Evolutionary conservation across 495 filamentous ascomycete genomes (phyloP).

Genomic region (Penicillium alfredii): DNA sequence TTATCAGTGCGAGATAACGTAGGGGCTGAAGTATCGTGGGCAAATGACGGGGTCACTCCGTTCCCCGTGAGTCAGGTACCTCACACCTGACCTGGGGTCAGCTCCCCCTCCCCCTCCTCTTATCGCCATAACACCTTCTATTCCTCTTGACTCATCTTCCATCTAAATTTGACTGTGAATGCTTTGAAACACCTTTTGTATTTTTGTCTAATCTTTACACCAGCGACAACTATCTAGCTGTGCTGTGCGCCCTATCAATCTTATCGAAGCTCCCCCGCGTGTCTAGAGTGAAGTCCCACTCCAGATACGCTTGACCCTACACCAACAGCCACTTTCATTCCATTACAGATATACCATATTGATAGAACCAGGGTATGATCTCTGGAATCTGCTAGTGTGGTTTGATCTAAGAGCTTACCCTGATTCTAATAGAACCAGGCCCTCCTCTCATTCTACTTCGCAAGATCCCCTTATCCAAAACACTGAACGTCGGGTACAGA

Average conservation of each 20-base stretch:
- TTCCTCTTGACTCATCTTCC: constrained; percentile 8
- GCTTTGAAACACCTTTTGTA: no score
- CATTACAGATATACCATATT: no score
- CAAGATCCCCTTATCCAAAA: no score
- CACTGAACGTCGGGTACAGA: no score
- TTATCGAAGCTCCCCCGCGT: constrained; percentile 30
- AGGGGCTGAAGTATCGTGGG: no score
- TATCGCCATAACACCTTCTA: constrained; percentile 12
- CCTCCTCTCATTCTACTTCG: no score
- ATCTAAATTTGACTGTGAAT: constrained; percentile 7
- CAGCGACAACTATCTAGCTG: constrained; percentile 12
- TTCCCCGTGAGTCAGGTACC: constrained; percentile 6
- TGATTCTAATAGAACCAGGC: no score
- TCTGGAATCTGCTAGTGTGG: no score
- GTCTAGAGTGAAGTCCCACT: constrained; percentile 23
- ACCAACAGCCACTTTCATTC: constrained; percentile 1
- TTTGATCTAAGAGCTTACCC: no score
- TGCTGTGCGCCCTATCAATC: constrained; percentile 16
- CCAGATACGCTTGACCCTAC: constrained; percentile 15
- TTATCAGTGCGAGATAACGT: no score
- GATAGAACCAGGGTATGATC: no score
- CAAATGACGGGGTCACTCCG: constrained; percentile 20
- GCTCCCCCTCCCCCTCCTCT: constrained; percentile 4
- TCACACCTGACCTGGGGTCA: constrained; percentile 11
- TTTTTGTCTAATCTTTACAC: constrained; percentile 1